These are phyloP conservation scores for Botrytis porri DNA, from an alignment of 2,329 filamentous ascomycete species.

Conservation along the genomic window DNA sequence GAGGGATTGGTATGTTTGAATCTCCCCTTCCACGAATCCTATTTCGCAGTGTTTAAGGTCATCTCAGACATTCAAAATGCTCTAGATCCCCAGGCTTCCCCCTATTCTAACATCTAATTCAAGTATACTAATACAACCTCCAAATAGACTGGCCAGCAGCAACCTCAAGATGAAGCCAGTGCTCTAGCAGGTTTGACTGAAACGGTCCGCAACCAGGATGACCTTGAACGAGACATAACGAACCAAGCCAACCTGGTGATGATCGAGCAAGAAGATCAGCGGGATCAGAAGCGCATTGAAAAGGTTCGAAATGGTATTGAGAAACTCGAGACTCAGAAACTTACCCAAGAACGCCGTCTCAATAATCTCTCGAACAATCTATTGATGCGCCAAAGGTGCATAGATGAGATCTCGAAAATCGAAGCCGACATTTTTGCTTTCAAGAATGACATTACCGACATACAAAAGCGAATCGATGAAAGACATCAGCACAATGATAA, in stretches of 20 bases:
- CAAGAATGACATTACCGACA: conserved; percentile 73
- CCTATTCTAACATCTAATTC: background rate
- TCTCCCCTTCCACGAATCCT: background rate
- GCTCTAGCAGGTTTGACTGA: conserved; percentile 60
- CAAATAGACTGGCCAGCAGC: conserved; percentile 56
- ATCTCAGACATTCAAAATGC: background rate
- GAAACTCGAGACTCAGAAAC: conserved; percentile 64
- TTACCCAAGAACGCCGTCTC: conserved; percentile 55
- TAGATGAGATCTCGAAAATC: conserved; percentile 39
- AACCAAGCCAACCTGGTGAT: conserved; percentile 58
- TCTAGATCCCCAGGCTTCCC: background rate
- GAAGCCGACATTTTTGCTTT: conserved; percentile 43
- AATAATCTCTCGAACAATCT: conserved; percentile 51
- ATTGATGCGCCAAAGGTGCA: conserved; percentile 45
- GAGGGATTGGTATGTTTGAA: conserved; percentile 53
- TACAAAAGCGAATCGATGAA: conserved; percentile 75
- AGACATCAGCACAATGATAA: conserved; percentile 57
- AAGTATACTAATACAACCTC: conserved; percentile 4
- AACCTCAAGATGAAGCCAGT: conserved; percentile 35
- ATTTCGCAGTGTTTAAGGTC: background rate
- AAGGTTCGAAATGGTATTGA: conserved; percentile 53
- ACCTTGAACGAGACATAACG: conserved; percentile 83
- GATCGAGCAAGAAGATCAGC: conserved; percentile 60
- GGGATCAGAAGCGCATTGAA: conserved; percentile 60
- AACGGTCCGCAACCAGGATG: conserved; percentile 79